Percentiles rank a stretch among this genome's conserved stretches.
These are phyloP conservation scores for Cladosporium sp. DNA, from an alignment of 2,329 filamentous ascomycete genomes.

Conservation along the genomic window DNA sequence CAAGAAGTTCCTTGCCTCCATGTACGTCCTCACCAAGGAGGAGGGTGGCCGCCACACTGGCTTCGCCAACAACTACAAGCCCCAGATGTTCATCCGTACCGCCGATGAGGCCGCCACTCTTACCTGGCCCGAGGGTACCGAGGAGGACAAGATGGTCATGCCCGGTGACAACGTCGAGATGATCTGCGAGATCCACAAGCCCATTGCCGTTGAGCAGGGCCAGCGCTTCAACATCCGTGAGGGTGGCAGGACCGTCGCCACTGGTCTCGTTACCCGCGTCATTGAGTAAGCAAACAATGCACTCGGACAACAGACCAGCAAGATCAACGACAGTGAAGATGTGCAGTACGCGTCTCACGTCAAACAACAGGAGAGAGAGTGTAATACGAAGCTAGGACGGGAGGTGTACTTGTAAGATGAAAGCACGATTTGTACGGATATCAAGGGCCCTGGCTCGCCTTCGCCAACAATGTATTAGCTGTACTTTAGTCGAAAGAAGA, in stretches of 20 bases:
- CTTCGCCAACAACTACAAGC: slow-evolving; percentile 94
- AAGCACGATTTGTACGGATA: slow-evolving; percentile 16
- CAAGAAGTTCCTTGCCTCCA: slow-evolving; percentile 88
- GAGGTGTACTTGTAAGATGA: slow-evolving; percentile 15
- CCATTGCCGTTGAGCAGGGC: slow-evolving; percentile 84
- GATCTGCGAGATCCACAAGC: slow-evolving; percentile 81
- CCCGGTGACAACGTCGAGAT: slow-evolving; percentile 99
- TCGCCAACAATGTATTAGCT: slow-evolving; percentile 13
- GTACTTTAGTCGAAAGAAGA: slow-evolving; percentile 9
- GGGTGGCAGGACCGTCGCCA: slow-evolving; percentile 68
- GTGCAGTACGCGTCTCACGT: slow-evolving; percentile 4
- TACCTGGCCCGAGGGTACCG: slow-evolving; percentile 79
- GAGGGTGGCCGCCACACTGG: slow-evolving; percentile 97
- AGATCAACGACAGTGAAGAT: not conserved
- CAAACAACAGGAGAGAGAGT: slow-evolving; percentile 10
- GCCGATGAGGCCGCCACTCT: slow-evolving; percentile 76
- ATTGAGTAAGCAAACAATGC: slow-evolving; percentile 35
- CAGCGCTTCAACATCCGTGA: slow-evolving; percentile 99
- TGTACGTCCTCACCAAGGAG: slow-evolving; percentile 97
- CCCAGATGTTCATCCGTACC: slow-evolving; percentile 93
- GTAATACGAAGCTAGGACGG: slow-evolving; percentile 3
- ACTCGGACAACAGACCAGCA: not conserved
- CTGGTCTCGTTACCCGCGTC: slow-evolving; percentile 44
- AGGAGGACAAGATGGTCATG: slow-evolving; percentile 79
- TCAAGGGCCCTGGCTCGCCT: slow-evolving; percentile 12